Conservation (phyloP, 2,329 filamentous ascomycete genomes). For the Aspergillus glaucus region DNA sequence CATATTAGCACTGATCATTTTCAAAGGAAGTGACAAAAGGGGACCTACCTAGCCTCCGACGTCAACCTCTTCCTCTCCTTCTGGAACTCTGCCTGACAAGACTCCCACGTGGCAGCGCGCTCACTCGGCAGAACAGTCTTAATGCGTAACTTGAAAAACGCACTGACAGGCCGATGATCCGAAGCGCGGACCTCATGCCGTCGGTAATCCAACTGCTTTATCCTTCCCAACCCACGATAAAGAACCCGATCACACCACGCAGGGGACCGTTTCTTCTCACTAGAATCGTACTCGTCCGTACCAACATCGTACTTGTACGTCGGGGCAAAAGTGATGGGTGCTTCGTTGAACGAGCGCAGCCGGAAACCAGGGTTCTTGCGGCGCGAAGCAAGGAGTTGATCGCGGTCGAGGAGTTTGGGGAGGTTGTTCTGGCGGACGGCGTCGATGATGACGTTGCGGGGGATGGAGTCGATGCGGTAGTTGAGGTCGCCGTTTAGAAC, state of each 20-base stretch:
- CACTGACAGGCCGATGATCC: slow-evolving; percentile 89
- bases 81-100: slow-evolving; percentile 69
- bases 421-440: slow-evolving; percentile 78
- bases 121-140: slow-evolving; percentile 70
- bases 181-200: slow-evolving; percentile 85
- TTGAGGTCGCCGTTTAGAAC: slow-evolving; percentile 94
- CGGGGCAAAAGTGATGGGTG: slow-evolving; percentile 83
- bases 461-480: slow-evolving; percentile 97
- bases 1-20: slow-evolving; percentile 1
- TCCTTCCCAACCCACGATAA: slow-evolving; percentile 72
- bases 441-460: slow-evolving; percentile 82
- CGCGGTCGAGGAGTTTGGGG: slow-evolving; percentile 78
- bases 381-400: slow-evolving; percentile 83
- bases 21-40: slow-evolving; percentile 1
- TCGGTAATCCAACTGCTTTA: slow-evolving; percentile 81
- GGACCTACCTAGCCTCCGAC: slow-evolving; percentile 68
- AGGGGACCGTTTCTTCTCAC: slow-evolving; percentile 87
- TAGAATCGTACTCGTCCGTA: slow-evolving; percentile 87
- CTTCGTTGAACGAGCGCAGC: slow-evolving; percentile 82
- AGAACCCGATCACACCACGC: slow-evolving; percentile 95
- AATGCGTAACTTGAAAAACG: slow-evolving; percentile 71
- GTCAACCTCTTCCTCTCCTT: slow-evolving; percentile 62
- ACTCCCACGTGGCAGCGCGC: slow-evolving; percentile 62
- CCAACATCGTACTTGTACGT: slow-evolving; percentile 99
- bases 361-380: slow-evolving; percentile 86